phyloP scores from a whole-genome alignment of 2,329 filamentous ascomycete species.

The Aureobasidium zeae region DNA sequence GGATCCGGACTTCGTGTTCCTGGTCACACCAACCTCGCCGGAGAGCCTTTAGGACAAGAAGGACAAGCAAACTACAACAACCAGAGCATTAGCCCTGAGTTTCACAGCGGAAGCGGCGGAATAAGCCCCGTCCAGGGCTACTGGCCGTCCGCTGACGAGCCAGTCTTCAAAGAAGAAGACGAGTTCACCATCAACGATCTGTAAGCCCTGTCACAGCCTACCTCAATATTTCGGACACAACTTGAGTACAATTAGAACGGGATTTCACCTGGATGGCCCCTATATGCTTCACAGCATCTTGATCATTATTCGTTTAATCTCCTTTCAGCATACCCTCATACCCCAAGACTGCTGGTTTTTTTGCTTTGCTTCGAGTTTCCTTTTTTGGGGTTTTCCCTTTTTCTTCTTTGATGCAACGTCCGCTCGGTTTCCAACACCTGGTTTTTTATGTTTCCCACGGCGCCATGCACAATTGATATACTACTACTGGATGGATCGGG shows the following conservation, averaged over 20 bases:
- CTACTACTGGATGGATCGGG: slow-evolving; percentile 1
- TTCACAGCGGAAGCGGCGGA: slow-evolving; percentile 55
- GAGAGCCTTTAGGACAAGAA: slow-evolving; percentile 57
- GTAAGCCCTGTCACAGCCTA: not conserved
- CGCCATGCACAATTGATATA: slow-evolving; percentile 7
- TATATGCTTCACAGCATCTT: slow-evolving; percentile 14
- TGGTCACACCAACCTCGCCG: slow-evolving; percentile 83
- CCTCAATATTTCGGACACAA: not conserved
- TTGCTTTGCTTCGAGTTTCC: not conserved
- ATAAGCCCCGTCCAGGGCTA: slow-evolving; percentile 44
- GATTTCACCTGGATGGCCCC: not conserved
- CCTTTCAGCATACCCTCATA: slow-evolving; percentile 10
- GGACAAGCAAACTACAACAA: slow-evolving; percentile 20
- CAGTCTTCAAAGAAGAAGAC: slow-evolving; percentile 86
- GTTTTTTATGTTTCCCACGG: slow-evolving; percentile 6
- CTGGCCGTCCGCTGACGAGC: slow-evolving; percentile 34
- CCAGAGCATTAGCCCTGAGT: slow-evolving; percentile 42
- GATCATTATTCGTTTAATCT: slow-evolving; percentile 8
- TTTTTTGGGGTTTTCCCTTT: too few species aligned
- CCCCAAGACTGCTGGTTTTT: slow-evolving; percentile 9
- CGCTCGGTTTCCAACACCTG: not conserved
- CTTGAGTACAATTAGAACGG: slow-evolving; percentile 1
- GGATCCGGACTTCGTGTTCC: slow-evolving; percentile 85
- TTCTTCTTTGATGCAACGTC: not conserved
- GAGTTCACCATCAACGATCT: slow-evolving; percentile 50